Evolutionary conservation across 2,329 filamentous ascomycete species (phyloP).

Genomic region (Aspergillus sp.): DNA sequence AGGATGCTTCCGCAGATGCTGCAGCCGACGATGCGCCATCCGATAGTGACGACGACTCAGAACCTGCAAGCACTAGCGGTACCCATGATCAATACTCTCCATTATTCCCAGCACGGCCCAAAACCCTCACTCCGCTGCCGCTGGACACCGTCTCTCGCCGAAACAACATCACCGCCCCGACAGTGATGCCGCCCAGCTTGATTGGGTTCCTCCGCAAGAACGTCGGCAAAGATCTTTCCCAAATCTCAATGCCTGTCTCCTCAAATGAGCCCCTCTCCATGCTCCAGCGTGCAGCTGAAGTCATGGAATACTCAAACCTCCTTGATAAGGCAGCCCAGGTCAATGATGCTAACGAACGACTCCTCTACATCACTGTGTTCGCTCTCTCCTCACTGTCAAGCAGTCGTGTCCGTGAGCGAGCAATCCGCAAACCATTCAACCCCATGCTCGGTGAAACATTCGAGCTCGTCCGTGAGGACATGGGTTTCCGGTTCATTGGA

Average conservation of each 20-base stretch:
- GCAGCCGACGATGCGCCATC: slow-evolving; percentile 61
- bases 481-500: slow-evolving; percentile 85
- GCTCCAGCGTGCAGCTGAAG: slow-evolving; percentile 84
- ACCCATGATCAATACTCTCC: slow-evolving; percentile 41
- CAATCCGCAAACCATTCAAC: slow-evolving; percentile 95
- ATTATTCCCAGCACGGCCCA: slow-evolving; percentile 74
- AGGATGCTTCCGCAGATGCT: slow-evolving; percentile 41
- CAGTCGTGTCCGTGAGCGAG: slow-evolving; percentile 80
- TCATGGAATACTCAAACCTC: slow-evolving; percentile 84
- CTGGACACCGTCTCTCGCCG: slow-evolving; percentile 67
- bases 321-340: slow-evolving; percentile 69
- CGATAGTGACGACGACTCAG: slow-evolving; percentile 57
- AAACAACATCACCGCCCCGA: slow-evolving; percentile 68
- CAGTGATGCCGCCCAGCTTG: slow-evolving; percentile 79
- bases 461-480: slow-evolving; percentile 84
- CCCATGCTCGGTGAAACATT: slow-evolving; percentile 95
- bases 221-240: slow-evolving; percentile 94
- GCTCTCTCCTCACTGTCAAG: slow-evolving; percentile 84
- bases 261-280: slow-evolving; percentile 90
- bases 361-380: slow-evolving; percentile 86
- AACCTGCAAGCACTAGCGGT: slow-evolving; percentile 33
- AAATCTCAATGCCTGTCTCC: slow-evolving; percentile 96
- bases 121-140: slow-evolving; percentile 74
- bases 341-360: slow-evolving; percentile 64
- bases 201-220: slow-evolving; percentile 96